Evolutionary conservation across 2,329 filamentous ascomycete genomes (phyloP).

Genomic region (Colletotrichum lupini): DNA sequence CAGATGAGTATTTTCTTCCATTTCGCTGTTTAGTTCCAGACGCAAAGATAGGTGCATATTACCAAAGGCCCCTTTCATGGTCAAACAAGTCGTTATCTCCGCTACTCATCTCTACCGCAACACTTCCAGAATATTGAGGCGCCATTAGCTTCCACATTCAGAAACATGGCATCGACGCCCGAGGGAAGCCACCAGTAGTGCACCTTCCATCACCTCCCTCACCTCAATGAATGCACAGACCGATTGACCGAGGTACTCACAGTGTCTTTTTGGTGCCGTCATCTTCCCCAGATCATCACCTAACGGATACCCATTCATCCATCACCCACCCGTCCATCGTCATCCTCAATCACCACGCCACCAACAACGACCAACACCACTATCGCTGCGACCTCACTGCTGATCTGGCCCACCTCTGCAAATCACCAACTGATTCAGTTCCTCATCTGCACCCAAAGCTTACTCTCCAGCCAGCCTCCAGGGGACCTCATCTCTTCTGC

Average conservation of each 20-base stretch:
- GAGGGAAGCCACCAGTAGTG: background rate
- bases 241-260: background rate
- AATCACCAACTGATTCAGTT: constrained; percentile 27
- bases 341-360: background rate
- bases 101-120: no score
- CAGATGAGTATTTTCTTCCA: no score
- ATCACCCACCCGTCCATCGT: background rate
- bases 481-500: background rate
- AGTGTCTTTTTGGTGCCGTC: background rate
- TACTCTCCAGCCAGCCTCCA: background rate
- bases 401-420: constrained; percentile 27
- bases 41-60: no score
- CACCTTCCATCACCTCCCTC: background rate
- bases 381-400: background rate
- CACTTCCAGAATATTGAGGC: background rate
- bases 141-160: background rate
- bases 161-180: background rate
- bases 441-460: background rate
- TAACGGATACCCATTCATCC: background rate
- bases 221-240: background rate
- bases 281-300: constrained; percentile 21
- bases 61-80: no score
- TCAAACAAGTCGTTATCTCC: no score
- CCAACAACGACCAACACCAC: constrained; percentile 4
- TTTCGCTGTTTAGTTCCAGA: no score